phyloP scores from a whole-genome alignment of 768 basidiomycete species.

The Leucocoprinus sp. region DNA sequence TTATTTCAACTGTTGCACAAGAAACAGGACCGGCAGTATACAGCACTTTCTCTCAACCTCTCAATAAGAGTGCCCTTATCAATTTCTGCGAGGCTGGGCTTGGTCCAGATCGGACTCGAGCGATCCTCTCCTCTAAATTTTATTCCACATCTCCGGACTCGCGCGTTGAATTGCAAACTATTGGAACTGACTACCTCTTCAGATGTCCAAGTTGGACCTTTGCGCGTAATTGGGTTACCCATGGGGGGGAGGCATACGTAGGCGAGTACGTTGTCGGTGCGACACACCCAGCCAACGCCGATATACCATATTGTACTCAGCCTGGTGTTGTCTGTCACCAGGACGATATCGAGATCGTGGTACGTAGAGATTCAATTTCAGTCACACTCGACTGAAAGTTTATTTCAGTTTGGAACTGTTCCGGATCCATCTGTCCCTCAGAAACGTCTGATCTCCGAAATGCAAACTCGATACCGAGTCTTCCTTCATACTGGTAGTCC shows the following conservation, averaged over 20 bases:
- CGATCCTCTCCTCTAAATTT: constrained; percentile 34
- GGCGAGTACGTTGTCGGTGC: constrained; percentile 59
- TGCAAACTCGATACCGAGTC: constrained; percentile 60
- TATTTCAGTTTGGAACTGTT: constrained; percentile 44
- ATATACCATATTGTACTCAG: constrained; percentile 45
- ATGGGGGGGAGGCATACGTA: constrained; percentile 61
- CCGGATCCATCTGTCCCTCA: constrained; percentile 48
- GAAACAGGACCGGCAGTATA: constrained; percentile 68
- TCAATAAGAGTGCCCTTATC: constrained; percentile 32
- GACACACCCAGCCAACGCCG: constrained; percentile 62
- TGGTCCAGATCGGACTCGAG: constrained; percentile 34
- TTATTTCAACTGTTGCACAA: constrained; percentile 63
- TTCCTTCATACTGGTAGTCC: constrained; percentile 60
- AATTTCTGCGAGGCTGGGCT: constrained; percentile 34
- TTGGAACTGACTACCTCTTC: constrained; percentile 68
- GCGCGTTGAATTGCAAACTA: constrained; percentile 43
- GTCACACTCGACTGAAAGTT: constrained; percentile 7
- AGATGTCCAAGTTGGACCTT: constrained; percentile 67
- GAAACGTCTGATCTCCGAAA: constrained; percentile 49
- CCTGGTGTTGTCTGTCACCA: constrained; percentile 64
- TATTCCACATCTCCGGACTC: constrained; percentile 43
- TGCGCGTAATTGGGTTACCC: constrained; percentile 53
- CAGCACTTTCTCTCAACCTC: constrained; percentile 25
- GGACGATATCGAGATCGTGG: constrained; percentile 76
- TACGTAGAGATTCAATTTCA: constrained; percentile 26